Conservation (phyloP, 2,329 filamentous ascomycete species). For the Stagonosporopsis rhizophila region DNA sequence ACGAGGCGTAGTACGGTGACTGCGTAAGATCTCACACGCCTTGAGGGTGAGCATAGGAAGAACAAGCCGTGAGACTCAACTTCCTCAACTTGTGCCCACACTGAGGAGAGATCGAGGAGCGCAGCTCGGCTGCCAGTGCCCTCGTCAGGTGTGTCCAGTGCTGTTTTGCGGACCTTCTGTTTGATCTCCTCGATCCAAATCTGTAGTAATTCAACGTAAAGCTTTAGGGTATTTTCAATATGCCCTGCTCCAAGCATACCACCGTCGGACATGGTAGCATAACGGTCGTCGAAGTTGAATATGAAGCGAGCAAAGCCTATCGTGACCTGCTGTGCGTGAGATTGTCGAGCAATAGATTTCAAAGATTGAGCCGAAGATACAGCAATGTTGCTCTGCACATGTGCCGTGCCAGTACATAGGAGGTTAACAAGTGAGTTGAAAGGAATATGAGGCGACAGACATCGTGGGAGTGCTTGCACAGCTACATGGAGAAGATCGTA, state of each 20-base stretch:
- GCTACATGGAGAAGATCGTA: slow-evolving; percentile 96
- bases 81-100: slow-evolving; percentile 94
- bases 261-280: slow-evolving; percentile 97
- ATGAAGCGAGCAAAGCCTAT: slow-evolving; percentile 98
- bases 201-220: slow-evolving; percentile 91
- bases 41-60: slow-evolving; percentile 95
- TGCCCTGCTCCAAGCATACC: slow-evolving; percentile 94
- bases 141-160: slow-evolving; percentile 67
- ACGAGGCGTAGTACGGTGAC: slow-evolving; percentile 92
- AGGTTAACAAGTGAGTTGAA: slow-evolving; percentile 95
- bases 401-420: slow-evolving; percentile 93
- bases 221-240: slow-evolving; percentile 88
- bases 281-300: slow-evolving; percentile 97
- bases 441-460: slow-evolving; percentile 86
- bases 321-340: slow-evolving; percentile 91
- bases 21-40: slow-evolving; percentile 85
- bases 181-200: slow-evolving; percentile 99
- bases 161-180: slow-evolving; percentile 78
- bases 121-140: slow-evolving; percentile 74
- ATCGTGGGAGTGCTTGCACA: slow-evolving; percentile 93
- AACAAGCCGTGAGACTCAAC: slow-evolving; percentile 96
- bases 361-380: slow-evolving; percentile 89
- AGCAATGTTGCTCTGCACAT: slow-evolving; percentile 91
- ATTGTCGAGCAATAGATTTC: slow-evolving; percentile 93
- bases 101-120: slow-evolving; percentile 83